Evolutionary conservation across 1,284 basidiomycete species (phyloP).

Genomic region (Irpex sp.): DNA sequence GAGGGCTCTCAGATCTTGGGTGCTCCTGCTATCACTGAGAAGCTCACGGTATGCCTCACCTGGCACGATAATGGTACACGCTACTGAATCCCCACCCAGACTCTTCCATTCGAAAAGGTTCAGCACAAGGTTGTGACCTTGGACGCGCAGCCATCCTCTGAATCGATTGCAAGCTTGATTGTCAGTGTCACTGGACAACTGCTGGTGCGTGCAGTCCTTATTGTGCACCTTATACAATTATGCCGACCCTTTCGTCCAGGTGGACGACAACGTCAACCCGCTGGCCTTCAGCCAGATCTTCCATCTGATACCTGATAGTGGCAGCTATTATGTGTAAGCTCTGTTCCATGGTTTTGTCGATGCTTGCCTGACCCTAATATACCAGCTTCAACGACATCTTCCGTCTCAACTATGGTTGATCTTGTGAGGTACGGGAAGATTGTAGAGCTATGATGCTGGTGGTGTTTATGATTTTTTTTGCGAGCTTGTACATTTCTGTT

Average conservation of each 20-base stretch:
- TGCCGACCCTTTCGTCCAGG: slow-evolving; percentile 34
- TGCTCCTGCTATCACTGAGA: slow-evolving; percentile 60
- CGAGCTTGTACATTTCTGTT: background rate
- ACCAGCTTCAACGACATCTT: slow-evolving; percentile 81
- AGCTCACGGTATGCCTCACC: slow-evolving; percentile 61
- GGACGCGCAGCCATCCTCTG: slow-evolving; percentile 85
- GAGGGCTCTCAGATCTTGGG: slow-evolving; percentile 71
- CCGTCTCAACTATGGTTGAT: slow-evolving; percentile 68
- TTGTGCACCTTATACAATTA: slow-evolving; percentile 6
- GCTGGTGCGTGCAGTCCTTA: slow-evolving; percentile 42
- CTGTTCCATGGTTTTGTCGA: slow-evolving; percentile 1
- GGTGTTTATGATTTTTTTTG: background rate
- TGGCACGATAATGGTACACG: background rate
- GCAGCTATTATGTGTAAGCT: slow-evolving; percentile 81
- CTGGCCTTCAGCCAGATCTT: slow-evolving; percentile 89
- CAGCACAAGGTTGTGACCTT: slow-evolving; percentile 79
- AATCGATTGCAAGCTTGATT: slow-evolving; percentile 58
- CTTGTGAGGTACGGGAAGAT: background rate
- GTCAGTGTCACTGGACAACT: slow-evolving; percentile 89
- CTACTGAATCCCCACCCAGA: slow-evolving; percentile 36
- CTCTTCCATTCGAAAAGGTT: slow-evolving; percentile 79
- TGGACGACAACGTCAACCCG: slow-evolving; percentile 76
- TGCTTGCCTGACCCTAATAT: background rate
- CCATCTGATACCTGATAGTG: slow-evolving; percentile 79
- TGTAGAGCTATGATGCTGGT: background rate